Evolutionary conservation across 2,329 filamentous ascomycete species (phyloP), one percentile per base, ranked within the genome.

Genomic region (Neonectria hederae): DNA sequence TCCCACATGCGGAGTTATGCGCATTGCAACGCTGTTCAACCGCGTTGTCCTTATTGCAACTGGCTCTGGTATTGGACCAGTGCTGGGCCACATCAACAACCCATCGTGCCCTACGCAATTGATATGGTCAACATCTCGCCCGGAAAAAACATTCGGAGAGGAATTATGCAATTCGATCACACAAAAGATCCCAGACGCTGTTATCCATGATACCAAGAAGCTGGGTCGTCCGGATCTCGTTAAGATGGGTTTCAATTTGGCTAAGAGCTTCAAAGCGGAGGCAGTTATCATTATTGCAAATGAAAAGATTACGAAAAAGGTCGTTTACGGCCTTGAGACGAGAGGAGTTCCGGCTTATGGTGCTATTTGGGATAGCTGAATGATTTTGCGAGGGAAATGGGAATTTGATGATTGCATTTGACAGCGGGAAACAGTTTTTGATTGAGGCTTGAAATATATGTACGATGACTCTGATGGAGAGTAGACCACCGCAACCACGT

Each of bases 261-360:
- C 81, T 4, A 80, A 88, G 54, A 82, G 84, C 38, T 88, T 86
- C 72, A 77, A 81, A 13, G 79, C 89, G 0, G 90, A 93, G 80
- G 91, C 90, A 1, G 89, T 93, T 17, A 89, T 92, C 72, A 86
- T 93, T 62, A 89, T 94, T 70, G 89, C 88, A 48, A 93, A 93
- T 74, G 87, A 89, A 63, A 83, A 79, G 63, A 84, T 92, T 24
- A 93, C 90, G 5, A 84, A 84, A 71, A 87, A 87, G 78, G 83
- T 93, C 2, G 90, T 93, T 0, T 90, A 89, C 73, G 89, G 85
- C 1, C 78, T 94, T 54, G 90, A 93, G 78, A 83, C 82, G 26
- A 82, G 89, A 59, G 89, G 90, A 0, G 77, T 93, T 9, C 84
- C 88, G 3, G 89, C 90, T 5, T 93, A 87, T 76, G 91, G 91